Percentiles rank a stretch among this genome's conserved stretches.
phyloP scores from a whole-genome alignment of 208 protist genomes.

The Porcisia hertigi region DNA sequence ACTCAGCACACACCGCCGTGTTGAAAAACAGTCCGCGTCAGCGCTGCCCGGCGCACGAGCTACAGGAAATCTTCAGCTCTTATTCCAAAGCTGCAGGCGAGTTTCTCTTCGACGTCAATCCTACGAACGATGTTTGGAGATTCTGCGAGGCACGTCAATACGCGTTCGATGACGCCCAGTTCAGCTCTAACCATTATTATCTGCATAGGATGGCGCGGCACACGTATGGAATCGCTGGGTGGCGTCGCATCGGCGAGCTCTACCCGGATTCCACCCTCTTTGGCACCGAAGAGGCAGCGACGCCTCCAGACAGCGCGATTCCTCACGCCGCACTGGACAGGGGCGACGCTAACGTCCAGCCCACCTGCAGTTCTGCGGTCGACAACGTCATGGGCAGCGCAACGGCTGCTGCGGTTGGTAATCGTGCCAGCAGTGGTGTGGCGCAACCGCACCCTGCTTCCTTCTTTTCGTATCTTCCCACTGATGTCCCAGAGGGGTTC shows the following conservation, averaged over 20 bases:
- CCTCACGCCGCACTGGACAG: too few relatives aligned
- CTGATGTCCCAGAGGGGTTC: constrained; percentile 34
- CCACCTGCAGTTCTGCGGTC: background rate
- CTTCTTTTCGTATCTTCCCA: constrained; percentile 29
- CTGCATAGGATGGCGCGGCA: constrained; percentile 38
- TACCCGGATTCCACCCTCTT: constrained; percentile 61
- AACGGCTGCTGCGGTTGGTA: background rate
- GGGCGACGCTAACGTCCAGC: background rate
- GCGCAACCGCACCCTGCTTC: background rate
- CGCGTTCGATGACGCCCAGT: constrained; percentile 79
- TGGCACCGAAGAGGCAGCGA: constrained; percentile 7
- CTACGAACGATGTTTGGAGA: constrained; percentile 37
- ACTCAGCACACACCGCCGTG: background rate
- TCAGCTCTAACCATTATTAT: constrained; percentile 50
- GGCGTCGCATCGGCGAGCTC: constrained; percentile 67
- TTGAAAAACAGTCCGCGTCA: constrained; percentile 4
- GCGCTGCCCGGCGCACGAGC: constrained; percentile 37
- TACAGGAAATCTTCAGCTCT: constrained; percentile 34
- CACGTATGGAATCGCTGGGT: constrained; percentile 54
- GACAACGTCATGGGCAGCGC: background rate
- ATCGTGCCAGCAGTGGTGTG: background rate
- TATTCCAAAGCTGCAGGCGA: constrained; percentile 43
- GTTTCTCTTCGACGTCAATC: constrained; percentile 74
- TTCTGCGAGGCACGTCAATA: constrained; percentile 46
- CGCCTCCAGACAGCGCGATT: background rate